These are phyloP conservation scores for Asterochloris sp. DNA, from an alignment of 139 green algal species.

Conservation along the genomic window DNA sequence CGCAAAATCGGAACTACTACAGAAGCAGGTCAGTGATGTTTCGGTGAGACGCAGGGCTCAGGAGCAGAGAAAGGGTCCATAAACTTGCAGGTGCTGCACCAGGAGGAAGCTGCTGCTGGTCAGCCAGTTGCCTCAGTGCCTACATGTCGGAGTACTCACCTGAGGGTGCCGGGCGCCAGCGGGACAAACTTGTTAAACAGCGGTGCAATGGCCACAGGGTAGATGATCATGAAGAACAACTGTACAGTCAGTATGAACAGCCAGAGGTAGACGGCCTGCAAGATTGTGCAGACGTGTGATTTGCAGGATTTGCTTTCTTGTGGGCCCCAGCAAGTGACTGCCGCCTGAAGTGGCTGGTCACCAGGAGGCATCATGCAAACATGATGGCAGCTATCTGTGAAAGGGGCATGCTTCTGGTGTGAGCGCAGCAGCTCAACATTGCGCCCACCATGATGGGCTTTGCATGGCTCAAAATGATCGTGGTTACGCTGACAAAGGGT, in stretches of 20 bases:
- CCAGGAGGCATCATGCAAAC: conserved; percentile 29
- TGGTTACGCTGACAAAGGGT: not conserved
- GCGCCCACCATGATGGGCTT: not conserved
- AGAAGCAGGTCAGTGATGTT: not conserved
- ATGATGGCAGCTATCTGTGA: no score
- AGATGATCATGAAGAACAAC: conserved; percentile 77
- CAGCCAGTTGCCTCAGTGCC: not conserved
- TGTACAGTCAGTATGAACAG: conserved; percentile 69
- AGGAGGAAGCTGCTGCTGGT: not conserved
- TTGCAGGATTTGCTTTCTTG: no score
- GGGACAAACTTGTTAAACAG: conserved; percentile 86
- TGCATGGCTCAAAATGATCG: conserved; percentile 1
- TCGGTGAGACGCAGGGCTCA: not conserved
- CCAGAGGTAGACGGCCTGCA: conserved; percentile 15
- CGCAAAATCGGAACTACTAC: no score
- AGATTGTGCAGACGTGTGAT: no score
- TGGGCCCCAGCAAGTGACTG: no score
- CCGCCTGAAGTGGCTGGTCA: no score
- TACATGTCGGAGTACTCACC: conserved; percentile 3
- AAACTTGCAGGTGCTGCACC: not conserved
- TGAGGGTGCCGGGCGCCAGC: conserved; percentile 45
- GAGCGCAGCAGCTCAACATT: not conserved
- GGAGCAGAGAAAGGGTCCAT: not conserved
- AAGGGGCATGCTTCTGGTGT: not conserved
- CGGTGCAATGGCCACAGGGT: conserved; percentile 51